Base-by-base conservation (phyloP, 768 basidiomycete species). In the Tricholoma sp. region DNA sequence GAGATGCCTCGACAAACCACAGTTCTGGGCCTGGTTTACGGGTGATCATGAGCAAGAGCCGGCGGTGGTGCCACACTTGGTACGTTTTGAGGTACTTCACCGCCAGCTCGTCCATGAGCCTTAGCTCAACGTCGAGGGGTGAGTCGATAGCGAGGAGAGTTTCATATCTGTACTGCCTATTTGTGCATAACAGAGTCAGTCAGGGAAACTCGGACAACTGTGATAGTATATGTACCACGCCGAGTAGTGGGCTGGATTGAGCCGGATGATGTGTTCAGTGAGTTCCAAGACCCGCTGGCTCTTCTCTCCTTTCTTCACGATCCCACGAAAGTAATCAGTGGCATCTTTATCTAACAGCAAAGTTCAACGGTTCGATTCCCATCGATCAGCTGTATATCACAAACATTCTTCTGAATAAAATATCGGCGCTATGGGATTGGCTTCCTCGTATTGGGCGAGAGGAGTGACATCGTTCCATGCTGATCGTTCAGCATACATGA, bases 61-160 rank as follows among this genome's bases (percentile, higher is more conserved):
- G 84, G 43, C 91, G 86, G 66, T 94, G 91, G 72, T 89, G 95
- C 97, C 97, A 98, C 22, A 98, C 95, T 75, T 99, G 97, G 71
- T 98, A 98, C 9, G 88, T 94, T 75, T 98, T 99, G 66, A 98
- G 80, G 70, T 86, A 86, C 62, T 79, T 79, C 61, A 86, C 79
- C 19, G 94, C 90, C 54, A 98, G 80, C 62, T 86, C 86, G 74
- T 97, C 91, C 85, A 97, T 94, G 32, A 96, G 77, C 52, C 71
- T 72, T 1, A 98, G 78, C 74, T 99, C 96, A 4, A 71, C 76
- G n/a, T 85, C 79, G 57, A 98, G 78, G 24, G 89, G 79, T 3
- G 82, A 72, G 8, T 85, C 69, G 58, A 91, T 70, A 3, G 82
- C 81, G 2, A 94, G 64, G 2, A 98, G 80, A 1, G 93, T 95